Base-by-base conservation (phyloP, 306 rosid genomes). In the Oxytropis ochrocephala region DNA sequence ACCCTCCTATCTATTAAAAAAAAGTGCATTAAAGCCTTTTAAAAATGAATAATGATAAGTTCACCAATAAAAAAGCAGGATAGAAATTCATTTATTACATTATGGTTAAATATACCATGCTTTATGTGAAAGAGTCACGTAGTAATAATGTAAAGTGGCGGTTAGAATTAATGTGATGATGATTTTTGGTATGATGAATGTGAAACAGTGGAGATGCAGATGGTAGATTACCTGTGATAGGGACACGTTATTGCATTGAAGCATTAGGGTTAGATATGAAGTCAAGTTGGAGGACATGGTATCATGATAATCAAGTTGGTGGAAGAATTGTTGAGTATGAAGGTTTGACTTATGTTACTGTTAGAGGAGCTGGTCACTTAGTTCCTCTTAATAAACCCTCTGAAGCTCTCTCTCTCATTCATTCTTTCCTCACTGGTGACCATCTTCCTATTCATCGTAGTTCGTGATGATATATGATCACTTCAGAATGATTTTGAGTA, bases 301-400 rank as follows among this genome's bases (percentile, higher is more conserved):
- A 85, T 74, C 86, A 76, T 33, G 11, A 79, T 29, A 16, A 43
- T 70, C 86, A 85, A 84, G 86, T 85, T 55, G 89, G 83, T 48
- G 89, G 89, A 64, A 82, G 86, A 64, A 73, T 70, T 65, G 89
- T 69, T 48, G 86, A 82, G 58, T 82, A 85, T 44, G 89, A 85
- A 74, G 89, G 89, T 9, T 4, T 85, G 14, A 85, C 86, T 49
- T 82, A 53, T 7, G 86, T 85, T 19, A 85, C 85, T 59, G 77
- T 82, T 35, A 82, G 86, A 82, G 89, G 89, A 46, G 89, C 89
- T 10, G 89, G 86, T 11, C 89, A 85, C 32, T 60, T 85, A 79
- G 86, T 82, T 33, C 86, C 89, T 47, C 74, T 85, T 3, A 79
- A 85, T 77, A 85, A 82, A 44, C 89, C 84, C 9, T 64, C 29